Base-by-base conservation (phyloP, 345 rosid species). In the rapeseed (Brassica napus) region DNA sequence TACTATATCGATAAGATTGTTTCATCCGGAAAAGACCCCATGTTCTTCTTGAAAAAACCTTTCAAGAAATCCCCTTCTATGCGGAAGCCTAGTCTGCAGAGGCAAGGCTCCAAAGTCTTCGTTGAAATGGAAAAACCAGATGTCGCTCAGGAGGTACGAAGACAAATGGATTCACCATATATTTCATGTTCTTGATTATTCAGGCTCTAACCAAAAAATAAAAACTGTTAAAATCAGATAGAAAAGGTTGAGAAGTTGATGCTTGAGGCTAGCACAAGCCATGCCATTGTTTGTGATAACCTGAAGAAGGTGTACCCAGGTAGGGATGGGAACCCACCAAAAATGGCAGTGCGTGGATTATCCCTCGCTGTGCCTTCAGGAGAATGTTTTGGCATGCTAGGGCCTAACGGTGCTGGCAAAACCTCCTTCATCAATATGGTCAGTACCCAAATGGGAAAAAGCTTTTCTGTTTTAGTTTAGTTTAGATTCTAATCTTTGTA, bases 361-460 rank as follows among this genome's bases (percentile, higher is more conserved):
- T 93, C 98, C 83, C 97, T 95, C 65, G 97, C 94, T 65, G 78
- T 95, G 77, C 92, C 97, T 74, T 85, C 86, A 55, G 98, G 96
- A 72, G 98, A 95, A 82, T 95, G 99, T 84, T 91, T 95, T 14
- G 99, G 99, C 52, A 88, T 95, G 92, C 92, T 95, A 66, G 98
- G 99, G 67, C 99, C 99, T 2, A 95, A 95, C 82, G 99, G 97
- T 61, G 98, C 99, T 21, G 98, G 99, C 42, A 95, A 95, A 76
- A 91, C 99, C 47, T 93, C 97, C 42, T 91, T 95, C 77, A 95
- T 95, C 69, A 91, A 85, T 68, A 93, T 95, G 99, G 99, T 93
- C 59, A 83, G 88, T 87, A 58, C 66, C 18, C 34, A 69, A 0
- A 32, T 34, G 44, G 24, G n/a, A 75, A 65, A 65, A 15, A 61